Evolutionary conservation across 2,329 filamentous ascomycete genomes (phyloP).

Genomic region (Fusarium albidum): DNA sequence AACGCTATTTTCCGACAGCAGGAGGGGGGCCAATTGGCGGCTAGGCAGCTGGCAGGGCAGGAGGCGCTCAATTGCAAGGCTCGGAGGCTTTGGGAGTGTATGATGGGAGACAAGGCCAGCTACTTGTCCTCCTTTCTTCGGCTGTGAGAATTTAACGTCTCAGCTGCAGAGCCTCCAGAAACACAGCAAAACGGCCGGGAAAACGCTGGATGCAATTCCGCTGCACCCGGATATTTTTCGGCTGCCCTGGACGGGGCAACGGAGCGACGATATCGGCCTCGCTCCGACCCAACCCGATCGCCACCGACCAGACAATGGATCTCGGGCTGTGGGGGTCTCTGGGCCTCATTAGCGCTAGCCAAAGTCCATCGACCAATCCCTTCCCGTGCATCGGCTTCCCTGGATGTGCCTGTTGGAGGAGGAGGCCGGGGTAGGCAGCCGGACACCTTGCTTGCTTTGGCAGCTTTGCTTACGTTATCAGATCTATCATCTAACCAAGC

Average conservation of each 20-base stretch:
- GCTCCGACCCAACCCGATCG: conserved; percentile 26
- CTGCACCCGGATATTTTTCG: conserved; percentile 32
- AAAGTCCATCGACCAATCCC: too few species aligned
- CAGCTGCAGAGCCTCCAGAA: conserved; percentile 14
- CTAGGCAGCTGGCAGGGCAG: conserved; percentile 6
- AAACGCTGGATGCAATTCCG: conserved; percentile 16
- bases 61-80: conserved; percentile 8
- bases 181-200: conserved; percentile 6
- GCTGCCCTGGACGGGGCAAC: conserved; percentile 13
- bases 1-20: conserved; percentile 24
- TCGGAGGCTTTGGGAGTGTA: neutral
- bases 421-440: too few species aligned
- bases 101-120: conserved; percentile 20
- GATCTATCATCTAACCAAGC: too few species aligned
- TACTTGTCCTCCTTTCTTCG: conserved; percentile 17
- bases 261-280: conserved; percentile 6
- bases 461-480: too few species aligned
- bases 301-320: neutral
- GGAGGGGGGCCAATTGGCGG: conserved; percentile 26
- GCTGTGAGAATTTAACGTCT: conserved; percentile 29
- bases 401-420: too few species aligned
- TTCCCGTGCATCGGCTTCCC: too few species aligned
- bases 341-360: too few species aligned
- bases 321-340: too few species aligned
- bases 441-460: too few species aligned